Evolutionary conservation across 768 basidiomycete species (phyloP), one percentile per base, ranked within the genome.

Genomic region (Naganishia vishniacii): DNA sequence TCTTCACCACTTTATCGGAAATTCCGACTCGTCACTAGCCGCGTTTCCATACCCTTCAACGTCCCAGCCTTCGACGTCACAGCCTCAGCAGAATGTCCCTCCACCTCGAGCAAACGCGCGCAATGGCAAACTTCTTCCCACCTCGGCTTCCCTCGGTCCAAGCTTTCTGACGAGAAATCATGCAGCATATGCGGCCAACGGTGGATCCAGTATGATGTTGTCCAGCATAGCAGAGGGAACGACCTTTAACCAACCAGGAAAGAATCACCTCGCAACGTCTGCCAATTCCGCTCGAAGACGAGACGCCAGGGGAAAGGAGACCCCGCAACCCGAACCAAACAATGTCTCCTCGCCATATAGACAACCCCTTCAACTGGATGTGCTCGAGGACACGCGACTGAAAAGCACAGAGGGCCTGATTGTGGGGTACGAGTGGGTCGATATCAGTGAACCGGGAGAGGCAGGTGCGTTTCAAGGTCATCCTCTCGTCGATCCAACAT

Each of bases 391-490:
- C 48, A 83, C 83, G 68, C 84, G 84, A 67, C 41, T 64, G 42
- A 58, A 58, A 28, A n/a, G 3, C 1, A 64, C 63, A 31, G 63
- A 64, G 26, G 63, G 63, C 13, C 87, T 93, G 77, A 89, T 91
- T 0, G 75, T 97, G 68, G 91, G 92, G 41, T 98, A 93, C 73
- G 88, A 93, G 69, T 94, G 90, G 82, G 82, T 89, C 3, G 89
- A 95, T 72, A 84, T 95, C 28, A 81, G 86, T 58, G 91, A 97
- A 71, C 93, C 95, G 28, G 91, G 85, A 4, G 93, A 95, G 72
- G 92, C 95, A 84, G 93, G 93, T 87, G 65, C 66, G 84, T 78
- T 28, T 41, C 8, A 3, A 4, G 25, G n/a, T n/a, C 37, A 18
- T 40, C 25, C 25, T 18, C 41, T 23, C 20, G 31, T 31, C 4